A percentile compares a stretch with the other conserved stretches of the same genome.
Conservation (phyloP, 2,329 filamentous ascomycete genomes). For the Thielaviopsis euricoi region DNA sequence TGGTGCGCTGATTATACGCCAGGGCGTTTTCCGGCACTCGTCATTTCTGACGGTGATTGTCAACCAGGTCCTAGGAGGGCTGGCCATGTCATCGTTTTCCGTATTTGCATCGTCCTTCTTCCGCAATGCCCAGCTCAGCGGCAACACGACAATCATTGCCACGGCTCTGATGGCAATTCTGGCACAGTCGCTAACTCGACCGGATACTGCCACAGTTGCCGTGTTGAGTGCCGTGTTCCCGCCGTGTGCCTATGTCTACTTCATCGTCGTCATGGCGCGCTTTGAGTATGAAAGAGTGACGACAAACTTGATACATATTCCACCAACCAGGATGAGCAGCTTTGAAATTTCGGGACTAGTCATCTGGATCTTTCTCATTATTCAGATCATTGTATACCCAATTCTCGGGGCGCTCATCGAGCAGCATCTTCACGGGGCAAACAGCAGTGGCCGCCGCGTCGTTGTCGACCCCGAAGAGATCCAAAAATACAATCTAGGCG, state of each 20-base stretch:
- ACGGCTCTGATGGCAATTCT: conserved; percentile 65
- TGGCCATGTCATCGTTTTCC: conserved; percentile 64
- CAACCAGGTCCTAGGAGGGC: conserved; percentile 59
- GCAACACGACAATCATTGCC: conserved; percentile 59
- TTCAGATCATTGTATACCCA: conserved; percentile 67
- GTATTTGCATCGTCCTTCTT: conserved; percentile 73
- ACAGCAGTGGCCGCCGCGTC: conserved; percentile 42
- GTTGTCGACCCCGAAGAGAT: conserved; percentile 18
- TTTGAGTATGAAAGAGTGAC: conserved; percentile 48
- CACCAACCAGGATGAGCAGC: conserved; percentile 49
- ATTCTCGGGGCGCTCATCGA: conserved; percentile 61
- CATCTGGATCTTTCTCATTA: conserved; percentile 59
- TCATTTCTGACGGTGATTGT: conserved; percentile 50
- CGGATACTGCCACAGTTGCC: conserved; percentile 46
- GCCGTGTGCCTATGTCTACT: conserved; percentile 77
- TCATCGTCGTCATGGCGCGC: conserved; percentile 57
- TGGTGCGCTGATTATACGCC: conserved; percentile 46
- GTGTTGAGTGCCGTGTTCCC: conserved; percentile 64
- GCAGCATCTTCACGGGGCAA: conserved; percentile 57
- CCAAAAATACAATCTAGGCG: conserved; percentile 11
- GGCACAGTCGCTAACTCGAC: conserved; percentile 54
- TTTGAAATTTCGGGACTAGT: conserved; percentile 47
- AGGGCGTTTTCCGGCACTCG: conserved; percentile 48
- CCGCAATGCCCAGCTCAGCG: conserved; percentile 72
- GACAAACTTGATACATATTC: conserved; percentile 42